Base-by-base conservation (phyloP, 1,284 basidiomycete species). In the Cutaneotrichosporon sp. region DNA sequence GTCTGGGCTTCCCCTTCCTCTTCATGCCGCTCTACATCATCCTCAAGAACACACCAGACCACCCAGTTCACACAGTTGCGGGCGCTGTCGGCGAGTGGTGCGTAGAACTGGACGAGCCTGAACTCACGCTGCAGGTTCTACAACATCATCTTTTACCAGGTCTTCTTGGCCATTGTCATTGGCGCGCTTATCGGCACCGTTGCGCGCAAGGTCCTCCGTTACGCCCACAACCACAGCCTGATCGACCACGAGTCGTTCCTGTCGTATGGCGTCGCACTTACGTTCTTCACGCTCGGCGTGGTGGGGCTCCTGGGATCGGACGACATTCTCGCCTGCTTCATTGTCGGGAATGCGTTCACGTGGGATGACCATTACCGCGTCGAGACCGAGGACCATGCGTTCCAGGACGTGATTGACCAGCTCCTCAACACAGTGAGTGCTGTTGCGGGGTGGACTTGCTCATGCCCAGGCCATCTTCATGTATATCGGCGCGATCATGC, bases 1-100 rank as follows among this genome's bases (percentile, higher is more conserved):
- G 90, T 21, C 86, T 89, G 0, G 93, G 94, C 0, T 97, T 92
- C 71, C 94, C 94, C 0, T 97, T 97, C 73, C 79, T 98, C 33
- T 97, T 85, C 75, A 80, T 98, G 49, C 84, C 89, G 0, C 79
- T 97, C 4, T 97, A 94, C 70, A 82, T 97, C 51, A 84, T 88
- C 49, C 88, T 56, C 81, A 87, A 64, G 51, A 67, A 26, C 77
- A 81, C 42, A 80, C 53, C 64, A 0, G 39, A 33, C 8, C 65
- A 75, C 51, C 64, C 63, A 3, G 48, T 58, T 9, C 63, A 69
- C 51, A 63, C 61, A 2, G 51, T 84, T 1, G 83, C 83, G 1
- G 74, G 77, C 23, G 88, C 88, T 0, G 75, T 91, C 3, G 80
- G 64, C 2, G 65, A 73, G 55, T 76, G 74, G 91, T 85, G 21